Evolutionary conservation across 495 filamentous ascomycete genomes (phyloP), one percentile per base, ranked within the genome.

Genomic region (Hypoxylon intermedium): DNA sequence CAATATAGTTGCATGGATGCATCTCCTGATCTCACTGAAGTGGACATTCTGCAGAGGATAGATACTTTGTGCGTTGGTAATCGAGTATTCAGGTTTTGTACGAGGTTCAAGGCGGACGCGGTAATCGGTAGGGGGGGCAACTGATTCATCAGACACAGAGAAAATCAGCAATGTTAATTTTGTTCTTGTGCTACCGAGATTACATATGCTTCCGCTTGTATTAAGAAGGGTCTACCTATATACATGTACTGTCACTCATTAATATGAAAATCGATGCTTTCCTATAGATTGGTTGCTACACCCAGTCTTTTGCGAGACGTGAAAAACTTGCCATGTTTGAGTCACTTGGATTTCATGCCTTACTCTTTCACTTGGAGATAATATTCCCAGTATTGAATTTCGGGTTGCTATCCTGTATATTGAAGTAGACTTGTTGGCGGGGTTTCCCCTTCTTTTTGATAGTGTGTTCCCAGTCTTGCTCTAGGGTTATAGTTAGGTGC

Each of bases 11-110:
- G 67, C 64, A 38, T 54, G 67, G 53, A 68, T 65, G 60, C 50
- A 61, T 56, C 65, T 60, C 46, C 57, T 38, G 55, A 71, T 68
- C 62, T 71, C 58, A 61, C 46, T 57, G 50, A 59, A 41, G 68
- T 69, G 61, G 60, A 62, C 59, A 56, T 71, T 67, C 68, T 63
- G 63, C 66, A 64, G 64, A 67, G 65, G 56, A 68, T 58, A 62
- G 51, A 53, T 68, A 71, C 55, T 58, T 60, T 63, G 47, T 64
- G 65, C 68, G 65, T 71, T 71, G 65, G 67, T 49, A 65, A 64
- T 57, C 57, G 58, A 63, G 58, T 57, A 67, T 71, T 71, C 65
- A 71, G 68, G 65, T 3, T 62, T 71, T 63, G 44, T 52, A 53
- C 34, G 37, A 28, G 54, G 49, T 60, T 63, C 46, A 33, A 63